Evolutionary conservation across 164 flowering plant genomes (phyloP).

Genomic region (Houttuynia cordata): DNA sequence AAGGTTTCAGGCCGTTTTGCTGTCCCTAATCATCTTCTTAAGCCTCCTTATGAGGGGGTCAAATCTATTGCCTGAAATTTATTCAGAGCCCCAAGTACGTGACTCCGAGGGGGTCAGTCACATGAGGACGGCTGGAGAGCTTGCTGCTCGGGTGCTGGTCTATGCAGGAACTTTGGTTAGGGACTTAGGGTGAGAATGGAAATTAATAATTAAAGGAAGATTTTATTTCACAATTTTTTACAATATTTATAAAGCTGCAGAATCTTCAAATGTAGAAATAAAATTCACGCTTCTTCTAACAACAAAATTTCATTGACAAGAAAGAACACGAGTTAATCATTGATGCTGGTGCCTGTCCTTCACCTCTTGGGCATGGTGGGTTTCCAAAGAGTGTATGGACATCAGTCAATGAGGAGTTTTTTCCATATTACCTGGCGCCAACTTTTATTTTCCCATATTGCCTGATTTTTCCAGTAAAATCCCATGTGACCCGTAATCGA

Average conservation of each 20-base stretch:
- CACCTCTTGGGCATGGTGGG: slow-evolving; percentile 96
- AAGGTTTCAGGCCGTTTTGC: slow-evolving; percentile 65
- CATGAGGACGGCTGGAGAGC: slow-evolving; percentile 86
- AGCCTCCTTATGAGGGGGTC: slow-evolving; percentile 75
- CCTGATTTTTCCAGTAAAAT: too few species aligned
- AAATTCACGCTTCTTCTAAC: slow-evolving; percentile 12
- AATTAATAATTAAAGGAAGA: not conserved
- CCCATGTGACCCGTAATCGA: too few species aligned
- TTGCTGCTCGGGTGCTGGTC: slow-evolving; percentile 86
- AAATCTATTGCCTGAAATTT: slow-evolving; percentile 45
- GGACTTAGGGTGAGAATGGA: slow-evolving; percentile 51
- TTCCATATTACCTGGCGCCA: slow-evolving; percentile 99
- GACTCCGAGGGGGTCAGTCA: slow-evolving; percentile 60
- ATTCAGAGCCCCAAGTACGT: slow-evolving; percentile 58
- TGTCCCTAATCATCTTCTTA: slow-evolving; percentile 79
- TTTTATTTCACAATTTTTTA: too few species aligned
- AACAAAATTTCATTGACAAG: slow-evolving; percentile 86
- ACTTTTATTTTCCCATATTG: too few species aligned
- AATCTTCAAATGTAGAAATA: not conserved
- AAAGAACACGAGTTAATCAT: slow-evolving; percentile 95
- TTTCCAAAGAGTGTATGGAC: slow-evolving; percentile 99
- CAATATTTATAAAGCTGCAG: too few species aligned
- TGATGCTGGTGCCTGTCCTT: slow-evolving; percentile 97
- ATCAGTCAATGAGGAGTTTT: slow-evolving; percentile 92
- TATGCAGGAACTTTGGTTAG: slow-evolving; percentile 83